Percentiles rank a stretch among this genome's conserved stretches.
These are phyloP conservation scores for Fusarium paranaense DNA, from an alignment of 2,329 filamentous ascomycete genomes.

Conservation along the genomic window DNA sequence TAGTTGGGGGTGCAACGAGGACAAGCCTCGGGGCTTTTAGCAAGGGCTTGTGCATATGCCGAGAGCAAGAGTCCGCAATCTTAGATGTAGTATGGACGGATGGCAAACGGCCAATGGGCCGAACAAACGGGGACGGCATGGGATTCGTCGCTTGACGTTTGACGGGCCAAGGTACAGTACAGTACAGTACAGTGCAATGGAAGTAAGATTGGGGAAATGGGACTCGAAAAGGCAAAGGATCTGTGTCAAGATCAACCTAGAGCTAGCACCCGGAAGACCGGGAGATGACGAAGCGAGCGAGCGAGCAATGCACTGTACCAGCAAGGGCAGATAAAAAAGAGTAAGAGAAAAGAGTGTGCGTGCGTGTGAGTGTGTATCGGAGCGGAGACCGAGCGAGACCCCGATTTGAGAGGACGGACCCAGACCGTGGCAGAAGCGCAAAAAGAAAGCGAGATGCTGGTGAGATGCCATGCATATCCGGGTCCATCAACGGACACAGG, in stretches of 20 bases:
- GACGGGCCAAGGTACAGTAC: constrained; percentile 11
- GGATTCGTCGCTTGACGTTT: constrained; percentile 16
- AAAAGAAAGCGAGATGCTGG: constrained; percentile 39
- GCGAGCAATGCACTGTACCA: constrained; percentile 19
- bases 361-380: constrained; percentile 24
- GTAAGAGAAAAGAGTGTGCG: constrained; percentile 19
- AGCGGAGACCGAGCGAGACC: constrained; percentile 38
- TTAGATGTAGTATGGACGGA: constrained; percentile 26
- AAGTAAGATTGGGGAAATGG: constrained; percentile 29
- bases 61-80: constrained; percentile 37
- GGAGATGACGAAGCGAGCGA: constrained; percentile 32
- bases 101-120: constrained; percentile 26
- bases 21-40: constrained; percentile 26
- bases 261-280: constrained; percentile 28
- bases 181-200: background rate
- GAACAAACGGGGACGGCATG: constrained; percentile 22
- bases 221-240: constrained; percentile 39
- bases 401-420: constrained; percentile 33
- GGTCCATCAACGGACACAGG: constrained; percentile 43
- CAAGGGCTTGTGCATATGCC: constrained; percentile 45
- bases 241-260: constrained; percentile 29
- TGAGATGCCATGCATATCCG: constrained; percentile 47
- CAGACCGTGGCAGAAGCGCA: constrained; percentile 30
- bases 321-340: constrained; percentile 13
- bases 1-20: constrained; percentile 39